Evolutionary conservation across 176 grass and related monocot genomes (phyloP).

Genomic region (Triticum aestivum): IWGSC_CS_RefSeq_v2.1 NC_057814.1:536300677-536301176

Average conservation of each 20-base stretch:
- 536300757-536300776: too few species aligned
- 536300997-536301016: constrained; percentile 34
- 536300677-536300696: too few species aligned
- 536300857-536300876: too few species aligned
- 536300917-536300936: background rate
- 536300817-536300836: too few species aligned
- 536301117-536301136: constrained; percentile 16
- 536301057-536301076: constrained; percentile 18
- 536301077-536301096: constrained; percentile 15
- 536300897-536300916: too few species aligned
- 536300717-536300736: too few species aligned
- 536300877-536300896: too few species aligned
- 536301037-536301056: constrained; percentile 33
- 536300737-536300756: too few species aligned
- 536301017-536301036: background rate
- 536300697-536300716: too few species aligned
- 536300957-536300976: background rate
- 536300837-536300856: too few species aligned
- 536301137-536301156: constrained; percentile 26
- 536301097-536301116: background rate
- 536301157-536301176: background rate
- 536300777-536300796: too few species aligned
- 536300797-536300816: too few species aligned
- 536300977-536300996: constrained; percentile 6
- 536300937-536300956: background rate